These are phyloP conservation scores for Vanrija sp. DNA, from an alignment of 1,284 basidiomycete genomes.

Conservation along the genomic window DNA sequence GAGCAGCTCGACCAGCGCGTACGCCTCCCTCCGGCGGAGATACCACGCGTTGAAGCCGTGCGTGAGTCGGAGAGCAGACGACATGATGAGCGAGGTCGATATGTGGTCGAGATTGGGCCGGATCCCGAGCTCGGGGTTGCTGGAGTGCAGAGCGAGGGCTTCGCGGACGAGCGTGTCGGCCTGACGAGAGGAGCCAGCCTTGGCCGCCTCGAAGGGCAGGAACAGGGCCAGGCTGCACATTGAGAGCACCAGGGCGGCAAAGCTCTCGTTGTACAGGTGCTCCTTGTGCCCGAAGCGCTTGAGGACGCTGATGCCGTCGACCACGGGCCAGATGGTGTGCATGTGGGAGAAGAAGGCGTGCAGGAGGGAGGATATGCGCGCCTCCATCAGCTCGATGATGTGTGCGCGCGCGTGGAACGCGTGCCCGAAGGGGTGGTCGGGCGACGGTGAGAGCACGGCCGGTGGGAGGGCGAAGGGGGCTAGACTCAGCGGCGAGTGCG, in stretches of 20 bases:
- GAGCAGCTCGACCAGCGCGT: not conserved
- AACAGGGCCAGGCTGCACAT: not conserved
- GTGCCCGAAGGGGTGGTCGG: not conserved
- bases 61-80: not conserved
- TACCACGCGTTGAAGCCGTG: conserved; percentile 1
- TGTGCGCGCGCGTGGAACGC: not conserved
- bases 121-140: not conserved
- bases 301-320: not conserved
- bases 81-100: not conserved
- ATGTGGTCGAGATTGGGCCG: not conserved
- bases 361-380: not conserved
- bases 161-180: not conserved
- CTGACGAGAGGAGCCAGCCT: not conserved
- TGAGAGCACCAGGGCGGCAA: not conserved
- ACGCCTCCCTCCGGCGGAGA: not conserved
- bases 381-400: conserved; percentile 2
- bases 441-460: not conserved
- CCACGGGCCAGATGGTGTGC: not conserved
- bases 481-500: too few species aligned
- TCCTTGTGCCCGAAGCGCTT: conserved; percentile 1
- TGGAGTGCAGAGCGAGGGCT: not conserved
- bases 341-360: not conserved
- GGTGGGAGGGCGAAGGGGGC: too few species aligned
- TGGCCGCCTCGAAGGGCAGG: not conserved
- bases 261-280: not conserved